Evolutionary conservation across 2,329 filamentous ascomycete species (phyloP), one percentile per base, ranked within the genome.

Genomic region (Penicillium expansum): DNA sequence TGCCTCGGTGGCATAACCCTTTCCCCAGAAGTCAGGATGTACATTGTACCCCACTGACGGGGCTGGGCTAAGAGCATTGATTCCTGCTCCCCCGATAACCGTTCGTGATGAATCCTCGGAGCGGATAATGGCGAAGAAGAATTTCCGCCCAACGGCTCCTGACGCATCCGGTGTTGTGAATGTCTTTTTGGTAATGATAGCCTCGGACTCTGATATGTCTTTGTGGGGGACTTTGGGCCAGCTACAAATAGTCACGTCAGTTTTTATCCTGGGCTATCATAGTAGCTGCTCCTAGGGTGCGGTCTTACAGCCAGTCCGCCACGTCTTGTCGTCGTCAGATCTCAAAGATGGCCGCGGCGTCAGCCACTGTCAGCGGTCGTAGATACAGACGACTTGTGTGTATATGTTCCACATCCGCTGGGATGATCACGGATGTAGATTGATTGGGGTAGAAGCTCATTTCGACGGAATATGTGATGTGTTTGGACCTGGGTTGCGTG

Each of bases 221-320:
- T 47, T 53, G 37, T 62, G 61, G 5, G 58, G 52, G 9, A 55
- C 24, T 35, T 50, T 59, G 2, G 62, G 56, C 60, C 58, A 61
- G 5, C 59, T 65, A 20, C 2, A 20, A 1, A 32, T 16, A 9
- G 9, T 14, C 11, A 22, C 4, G 20, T 49, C n/a, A 49, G 20
- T n/a, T 1, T 20, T 7, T 11, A 18, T 10, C 7, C 11, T 5
- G 0, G 18, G 11, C 14, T 35, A 14, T 42, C 11, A n/a, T 8
- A 8, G 22, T 18, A 9, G 22, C 8, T n/a, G 16, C 6, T 33
- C 16, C 16, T 20, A 18, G 35, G 4, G 18, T 14, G n/a, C 37
- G 24, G 22, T 39, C 61, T 59, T 61, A 71, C 68, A 69, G 63
- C 62, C 64, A 71, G 24, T 64, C 55, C 22, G 67, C 68, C 32